phyloP scores from a whole-genome alignment of 371 early-diverging fungal species.

The Mucor velutinosus region DNA sequence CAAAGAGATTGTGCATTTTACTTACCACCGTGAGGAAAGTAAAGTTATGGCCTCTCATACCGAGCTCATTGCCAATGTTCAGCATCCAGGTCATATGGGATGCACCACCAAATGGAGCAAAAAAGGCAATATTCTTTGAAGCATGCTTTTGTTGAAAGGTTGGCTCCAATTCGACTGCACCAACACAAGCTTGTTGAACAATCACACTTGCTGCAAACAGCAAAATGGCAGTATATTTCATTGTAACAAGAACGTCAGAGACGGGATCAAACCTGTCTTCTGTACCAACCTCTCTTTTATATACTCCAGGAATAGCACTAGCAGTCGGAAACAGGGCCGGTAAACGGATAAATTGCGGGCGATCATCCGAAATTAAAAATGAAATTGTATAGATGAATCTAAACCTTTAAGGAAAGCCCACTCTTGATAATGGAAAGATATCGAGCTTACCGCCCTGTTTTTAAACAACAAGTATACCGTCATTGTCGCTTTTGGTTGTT shows the following conservation, averaged over 20 bases:
- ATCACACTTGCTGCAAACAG: not conserved
- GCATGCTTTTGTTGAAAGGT: not conserved
- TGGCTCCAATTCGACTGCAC: not conserved
- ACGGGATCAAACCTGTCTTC: not conserved
- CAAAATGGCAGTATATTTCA: not conserved
- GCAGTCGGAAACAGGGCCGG: not conserved
- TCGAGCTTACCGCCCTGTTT: too few relatives aligned
- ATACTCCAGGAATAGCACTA: not conserved
- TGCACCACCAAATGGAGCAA: not conserved
- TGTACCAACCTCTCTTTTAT: not conserved
- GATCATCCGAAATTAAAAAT: not conserved
- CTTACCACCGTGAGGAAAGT: constrained; percentile 1
- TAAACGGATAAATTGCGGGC: not conserved
- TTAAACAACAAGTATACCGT: too few relatives aligned
- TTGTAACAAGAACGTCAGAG: not conserved
- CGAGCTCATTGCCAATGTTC: constrained; percentile 2
- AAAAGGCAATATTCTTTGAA: constrained; percentile 5
- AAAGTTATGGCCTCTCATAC: constrained; percentile 9
- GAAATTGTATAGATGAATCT: not conserved
- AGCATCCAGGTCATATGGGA: constrained; percentile 11
- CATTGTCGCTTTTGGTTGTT: too few relatives aligned
- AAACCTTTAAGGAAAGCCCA: not conserved
- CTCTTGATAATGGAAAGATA: too few relatives aligned
- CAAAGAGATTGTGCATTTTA: not conserved
- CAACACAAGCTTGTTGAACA: not conserved